phyloP scores from a whole-genome alignment of 306 rosid genomes.

The Aeschynomene evenia region DNA sequence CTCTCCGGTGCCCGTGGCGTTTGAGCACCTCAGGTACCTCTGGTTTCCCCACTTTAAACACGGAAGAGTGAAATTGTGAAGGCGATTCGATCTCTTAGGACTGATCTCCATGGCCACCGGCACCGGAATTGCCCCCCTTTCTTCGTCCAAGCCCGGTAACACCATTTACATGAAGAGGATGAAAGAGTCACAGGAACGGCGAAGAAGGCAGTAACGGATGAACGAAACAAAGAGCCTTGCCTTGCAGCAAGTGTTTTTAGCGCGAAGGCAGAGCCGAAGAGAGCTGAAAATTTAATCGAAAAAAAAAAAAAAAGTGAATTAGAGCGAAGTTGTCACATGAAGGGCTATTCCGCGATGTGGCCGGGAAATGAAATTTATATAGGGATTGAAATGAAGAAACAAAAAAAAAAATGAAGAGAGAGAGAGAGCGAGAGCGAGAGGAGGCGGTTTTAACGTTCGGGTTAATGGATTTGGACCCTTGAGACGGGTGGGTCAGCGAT shows the following conservation, averaged over 20 bases:
- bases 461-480: constrained; percentile 10
- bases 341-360: constrained; percentile 11
- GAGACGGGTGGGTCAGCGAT: too few species aligned
- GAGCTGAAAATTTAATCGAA: constrained; percentile 6
- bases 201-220: too few species aligned
- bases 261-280: background rate
- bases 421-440: background rate
- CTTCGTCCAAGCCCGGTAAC: constrained; percentile 29
- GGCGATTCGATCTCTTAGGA: constrained; percentile 58
- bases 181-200: background rate
- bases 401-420: too few species aligned
- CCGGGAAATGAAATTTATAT: constrained; percentile 49
- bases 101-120: constrained; percentile 49
- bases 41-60: constrained; percentile 75
- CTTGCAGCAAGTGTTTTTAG: background rate
- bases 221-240: background rate
- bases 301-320: background rate
- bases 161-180: constrained; percentile 44
- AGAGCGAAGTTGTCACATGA: background rate
- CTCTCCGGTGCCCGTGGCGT: constrained; percentile 12
- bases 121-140: constrained; percentile 24
- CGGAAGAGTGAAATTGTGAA: constrained; percentile 74
- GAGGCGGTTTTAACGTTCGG: constrained; percentile 54
- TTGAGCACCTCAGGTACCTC: constrained; percentile 59
- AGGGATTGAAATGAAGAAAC: background rate